Conservation (phyloP, 163 green algal species). For the Chloroidium sp. region DNA sequence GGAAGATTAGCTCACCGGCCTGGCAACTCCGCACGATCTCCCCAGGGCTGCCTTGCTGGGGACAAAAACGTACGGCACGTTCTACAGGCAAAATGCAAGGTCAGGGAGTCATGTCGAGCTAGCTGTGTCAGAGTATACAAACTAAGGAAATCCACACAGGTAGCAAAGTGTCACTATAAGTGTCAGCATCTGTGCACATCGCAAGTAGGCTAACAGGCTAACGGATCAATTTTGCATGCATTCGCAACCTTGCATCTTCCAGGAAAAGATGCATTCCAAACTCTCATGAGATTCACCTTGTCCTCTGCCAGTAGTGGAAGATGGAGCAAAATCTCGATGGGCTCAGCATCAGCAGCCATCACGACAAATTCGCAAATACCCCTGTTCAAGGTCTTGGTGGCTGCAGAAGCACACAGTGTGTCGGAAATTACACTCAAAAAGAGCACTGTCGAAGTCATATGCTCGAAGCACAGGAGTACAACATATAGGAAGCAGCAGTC, state of each 20-base stretch:
- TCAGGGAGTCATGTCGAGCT: background rate
- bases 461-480: no score
- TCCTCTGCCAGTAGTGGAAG: conserved; percentile 96
- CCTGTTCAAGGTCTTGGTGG: conserved; percentile 91
- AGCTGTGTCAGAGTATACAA: background rate
- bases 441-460: no score
- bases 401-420: conserved; percentile 32
- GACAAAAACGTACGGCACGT: conserved; percentile 92
- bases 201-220: background rate
- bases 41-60: conserved; percentile 94
- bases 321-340: conserved; percentile 98
- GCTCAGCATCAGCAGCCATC: conserved; percentile 97
- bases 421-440: no score
- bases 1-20: conserved; percentile 47
- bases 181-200: background rate
- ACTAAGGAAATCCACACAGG: background rate
- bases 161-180: background rate
- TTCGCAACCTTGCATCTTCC: background rate
- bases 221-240: background rate
- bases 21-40: conserved; percentile 89
- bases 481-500: background rate
- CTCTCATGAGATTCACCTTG: conserved; percentile 58
- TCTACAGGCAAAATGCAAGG: conserved; percentile 41
- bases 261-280: background rate
- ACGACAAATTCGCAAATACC: conserved; percentile 97